phyloP scores from a whole-genome alignment of 495 filamentous ascomycete genomes.

The Ascodesmis nigricans region DNA sequence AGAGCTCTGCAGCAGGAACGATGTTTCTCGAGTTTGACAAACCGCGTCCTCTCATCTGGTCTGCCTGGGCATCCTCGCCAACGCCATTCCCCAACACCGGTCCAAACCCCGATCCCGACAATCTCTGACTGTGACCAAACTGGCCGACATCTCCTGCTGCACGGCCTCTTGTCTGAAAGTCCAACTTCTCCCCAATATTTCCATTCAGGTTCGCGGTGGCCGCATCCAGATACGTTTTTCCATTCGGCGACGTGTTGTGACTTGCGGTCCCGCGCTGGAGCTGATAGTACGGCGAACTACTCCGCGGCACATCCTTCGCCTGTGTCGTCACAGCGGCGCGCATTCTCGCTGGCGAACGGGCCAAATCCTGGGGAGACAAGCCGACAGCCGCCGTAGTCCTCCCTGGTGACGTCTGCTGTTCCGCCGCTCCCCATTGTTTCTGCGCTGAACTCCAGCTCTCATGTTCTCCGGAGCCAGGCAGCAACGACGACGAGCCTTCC shows the following conservation, averaged over 20 bases:
- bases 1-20: slow-evolving; percentile 11
- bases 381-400: slow-evolving; percentile 11
- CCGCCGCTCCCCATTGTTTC: slow-evolving; percentile 13
- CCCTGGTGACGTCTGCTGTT: slow-evolving; percentile 18
- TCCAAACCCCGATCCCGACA: slow-evolving; percentile 10
- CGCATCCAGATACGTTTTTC: slow-evolving; percentile 19
- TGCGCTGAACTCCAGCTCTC: slow-evolving; percentile 17
- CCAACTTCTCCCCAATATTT: slow-evolving; percentile 19
- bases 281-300: slow-evolving; percentile 20
- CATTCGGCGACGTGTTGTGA: slow-evolving; percentile 16
- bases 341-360: slow-evolving; percentile 20
- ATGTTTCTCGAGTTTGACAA: slow-evolving; percentile 18
- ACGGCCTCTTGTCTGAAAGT: slow-evolving; percentile 15
- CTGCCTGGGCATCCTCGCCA: slow-evolving; percentile 15
- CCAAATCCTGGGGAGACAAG: slow-evolving; percentile 18
- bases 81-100: slow-evolving; percentile 15
- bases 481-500: slow-evolving; percentile 20
- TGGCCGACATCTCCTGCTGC: slow-evolving; percentile 17
- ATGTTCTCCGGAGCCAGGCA: slow-evolving; percentile 19
- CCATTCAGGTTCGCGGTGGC: slow-evolving; percentile 16
- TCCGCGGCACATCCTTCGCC: slow-evolving; percentile 16
- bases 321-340: slow-evolving; percentile 17
- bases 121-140: slow-evolving; percentile 11
- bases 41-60: slow-evolving; percentile 18
- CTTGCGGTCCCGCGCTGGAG: slow-evolving; percentile 19